Evolutionary conservation across 768 basidiomycete species (phyloP), one percentile per base, ranked within the genome.

Genomic region (Pholiota molesta): DNA sequence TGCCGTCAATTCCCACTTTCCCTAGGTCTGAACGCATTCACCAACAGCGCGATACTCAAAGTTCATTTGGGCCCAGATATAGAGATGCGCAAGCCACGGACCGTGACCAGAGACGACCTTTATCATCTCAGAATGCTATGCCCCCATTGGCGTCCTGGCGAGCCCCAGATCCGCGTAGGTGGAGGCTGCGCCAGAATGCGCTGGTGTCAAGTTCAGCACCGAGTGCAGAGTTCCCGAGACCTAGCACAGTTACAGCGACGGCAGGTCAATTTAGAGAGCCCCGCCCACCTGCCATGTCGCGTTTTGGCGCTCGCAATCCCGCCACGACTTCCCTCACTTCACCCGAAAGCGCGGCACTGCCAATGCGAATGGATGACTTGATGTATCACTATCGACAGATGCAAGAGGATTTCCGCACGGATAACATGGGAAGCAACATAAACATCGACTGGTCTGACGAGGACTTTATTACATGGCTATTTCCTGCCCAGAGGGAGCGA

Each of bases 391-490:
- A 44, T 44, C 42, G 17, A n/a, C 42, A 44, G 7, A 44, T 44
- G 42, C 42, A 44, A 44, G 42, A 44, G 17, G 42, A 44, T 21
- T 44, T 19, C 19, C 42, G 55, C 33, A 31, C 77, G 21, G 77
- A 77, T 47, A 78, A 80, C 59, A 69, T 73, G 59, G 74, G 78
- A 14, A 75, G 77, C 61, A 77, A 76, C 55, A 75, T 78, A 65
- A 76, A 73, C 60, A 66, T 78, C 21, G 75, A 77, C 44, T 78
- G 76, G 77, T 71, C 72, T 49, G 78, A 79, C 44, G 75, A 78
- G 37, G 74, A 78, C 26, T 72, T 72, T 14, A 61, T 70, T 51
- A 69, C 72, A 28, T 75, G 72, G 75, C 59, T 75, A 55, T 67
- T 72, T 47, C 72, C 73, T 64, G 52, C 62, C 13, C 62, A 21